phyloP scores from a whole-genome alignment of 2,329 filamentous ascomycete genomes.

The Lasiodiplodia gonubiensis region DNA sequence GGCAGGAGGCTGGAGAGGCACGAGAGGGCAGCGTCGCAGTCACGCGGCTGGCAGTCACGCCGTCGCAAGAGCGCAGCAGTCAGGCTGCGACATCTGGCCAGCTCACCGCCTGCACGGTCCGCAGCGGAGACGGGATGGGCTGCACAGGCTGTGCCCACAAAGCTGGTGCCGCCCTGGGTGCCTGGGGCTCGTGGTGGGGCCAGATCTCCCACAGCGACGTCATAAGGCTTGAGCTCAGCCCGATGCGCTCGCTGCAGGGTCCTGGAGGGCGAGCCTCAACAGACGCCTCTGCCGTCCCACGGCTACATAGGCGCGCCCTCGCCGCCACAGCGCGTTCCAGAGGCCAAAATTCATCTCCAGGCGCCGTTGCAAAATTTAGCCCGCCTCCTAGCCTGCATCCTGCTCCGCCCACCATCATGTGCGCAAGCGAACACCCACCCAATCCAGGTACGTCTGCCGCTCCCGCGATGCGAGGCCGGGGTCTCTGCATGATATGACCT shows the following conservation, averaged over 20 bases:
- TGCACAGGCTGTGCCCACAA: neutral
- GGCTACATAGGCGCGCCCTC: neutral
- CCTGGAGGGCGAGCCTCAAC: neutral
- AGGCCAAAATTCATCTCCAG: neutral
- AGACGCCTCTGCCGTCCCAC: neutral
- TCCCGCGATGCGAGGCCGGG: neutral
- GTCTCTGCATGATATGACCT: neutral
- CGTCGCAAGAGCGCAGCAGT: neutral
- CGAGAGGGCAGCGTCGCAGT: neutral
- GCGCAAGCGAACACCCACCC: neutral
- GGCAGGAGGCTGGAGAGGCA: neutral
- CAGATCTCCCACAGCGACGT: neutral
- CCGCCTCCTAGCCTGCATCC: neutral
- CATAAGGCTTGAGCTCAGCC: neutral
- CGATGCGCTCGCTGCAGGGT: neutral
- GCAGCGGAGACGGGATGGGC: neutral
- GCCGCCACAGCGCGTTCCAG: neutral
- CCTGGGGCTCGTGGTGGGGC: slow-evolving; percentile 4
- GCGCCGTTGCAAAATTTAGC: neutral
- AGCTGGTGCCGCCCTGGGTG: neutral
- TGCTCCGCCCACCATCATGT: neutral
- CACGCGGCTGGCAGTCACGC: slow-evolving; percentile 1
- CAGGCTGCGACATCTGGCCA: slow-evolving; percentile 7
- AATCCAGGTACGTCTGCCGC: neutral
- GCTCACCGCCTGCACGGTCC: neutral